Base-by-base conservation (phyloP, 495 filamentous ascomycete species). In the Talaromyces borbonicus region DNA sequence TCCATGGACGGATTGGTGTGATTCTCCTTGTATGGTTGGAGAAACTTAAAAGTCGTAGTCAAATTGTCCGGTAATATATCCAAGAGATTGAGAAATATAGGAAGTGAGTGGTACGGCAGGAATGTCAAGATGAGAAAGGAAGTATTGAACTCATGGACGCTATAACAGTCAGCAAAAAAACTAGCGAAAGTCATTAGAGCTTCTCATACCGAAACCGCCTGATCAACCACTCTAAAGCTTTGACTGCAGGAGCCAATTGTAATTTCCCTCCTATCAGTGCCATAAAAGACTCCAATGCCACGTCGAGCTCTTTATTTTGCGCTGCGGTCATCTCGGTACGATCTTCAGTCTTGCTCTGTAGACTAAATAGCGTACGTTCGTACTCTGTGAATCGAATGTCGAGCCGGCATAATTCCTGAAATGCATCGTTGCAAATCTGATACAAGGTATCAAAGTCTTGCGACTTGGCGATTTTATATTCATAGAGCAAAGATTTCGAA, bases 141-240 rank as follows among this genome's bases (percentile, higher is more conserved):
- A 0, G 87, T 90, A 57, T 96, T 97, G 56, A 86, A 80, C 57
- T 96, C 87, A 59, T 97, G 92, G 22, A 92, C 71, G 48, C 92
- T 95, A 50, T n/a, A 26, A 14, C 1, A 46, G 7, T 22, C 50
- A 75, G 56, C 77, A 69, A 46, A 19, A 39, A 25, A 49, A 27
- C 15, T 48, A 3, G 8, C 15, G 35, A 31, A 38, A 18, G 43
- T 47, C 3, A 48, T 25, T 26, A 22, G 16, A 25, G 32, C 33
- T 14, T 18, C 36, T 52, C 74, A 22, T 68, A 96, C 90, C 87
- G 77, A 51, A 97, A 99, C 48, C 89, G 74, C 56, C 92, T 72
- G 24, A 99, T 73, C 18, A 96, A 73, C 92, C 92, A 99, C 67
- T 99, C 93, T 25, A 96, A 70, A 4, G 88, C 85, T 54, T 90